Conservation (phyloP, 2,329 filamentous ascomycete genomes). For the Monosporascus cannonballus region DNA sequence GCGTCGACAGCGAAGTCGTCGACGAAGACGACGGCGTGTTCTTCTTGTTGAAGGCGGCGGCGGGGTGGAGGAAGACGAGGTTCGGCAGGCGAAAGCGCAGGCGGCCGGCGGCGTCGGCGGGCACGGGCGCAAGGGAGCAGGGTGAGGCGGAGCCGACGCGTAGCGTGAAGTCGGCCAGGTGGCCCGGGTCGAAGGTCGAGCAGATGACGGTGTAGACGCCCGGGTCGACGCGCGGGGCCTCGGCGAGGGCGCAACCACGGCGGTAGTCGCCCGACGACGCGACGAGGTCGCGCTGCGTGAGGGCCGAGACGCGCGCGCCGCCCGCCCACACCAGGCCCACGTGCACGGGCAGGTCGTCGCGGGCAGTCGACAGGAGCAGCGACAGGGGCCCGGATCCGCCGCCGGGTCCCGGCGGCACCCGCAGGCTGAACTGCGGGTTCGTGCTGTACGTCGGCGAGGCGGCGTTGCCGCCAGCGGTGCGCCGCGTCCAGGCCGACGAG, state of each 20-base stretch:
- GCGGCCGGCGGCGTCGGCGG: conserved; percentile 69
- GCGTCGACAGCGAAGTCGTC: not conserved
- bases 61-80: conserved; percentile 47
- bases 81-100: conserved; percentile 55
- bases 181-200: conserved; percentile 81
- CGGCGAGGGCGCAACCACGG: conserved; percentile 67
- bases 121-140: conserved; percentile 53
- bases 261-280: conserved; percentile 85
- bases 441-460: conserved; percentile 68
- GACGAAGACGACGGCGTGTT: no score
- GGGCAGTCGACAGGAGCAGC: conserved; percentile 65
- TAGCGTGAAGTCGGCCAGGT: conserved; percentile 68
- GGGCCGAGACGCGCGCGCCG: conserved; percentile 62
- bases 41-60: conserved; percentile 8
- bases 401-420: conserved; percentile 35
- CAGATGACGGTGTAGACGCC: conserved; percentile 84
- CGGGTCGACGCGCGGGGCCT: conserved; percentile 52
- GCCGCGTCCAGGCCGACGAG: conserved; percentile 65
- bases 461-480: conserved; percentile 80
- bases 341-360: conserved; percentile 68
- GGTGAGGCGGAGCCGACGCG: conserved; percentile 61
- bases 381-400: conserved; percentile 50
- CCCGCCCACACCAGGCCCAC: conserved; percentile 76
- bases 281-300: conserved; percentile 72
- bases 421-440: conserved; percentile 81